Conservation (phyloP, 176 grass and related monocot species). For the Carex kokanica region DNA sequence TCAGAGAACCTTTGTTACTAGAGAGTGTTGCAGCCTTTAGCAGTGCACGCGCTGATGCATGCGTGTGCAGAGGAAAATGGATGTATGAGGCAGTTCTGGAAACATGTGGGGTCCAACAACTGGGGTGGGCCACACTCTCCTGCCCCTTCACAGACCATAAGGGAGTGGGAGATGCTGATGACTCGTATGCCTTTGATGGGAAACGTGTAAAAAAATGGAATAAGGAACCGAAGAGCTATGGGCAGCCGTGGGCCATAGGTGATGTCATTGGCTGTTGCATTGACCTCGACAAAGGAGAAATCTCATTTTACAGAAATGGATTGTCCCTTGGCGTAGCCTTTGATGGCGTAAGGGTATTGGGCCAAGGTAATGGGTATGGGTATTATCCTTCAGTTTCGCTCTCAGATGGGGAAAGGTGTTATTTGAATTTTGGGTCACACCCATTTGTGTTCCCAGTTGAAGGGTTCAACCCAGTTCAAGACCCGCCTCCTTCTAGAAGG, state of each 20-base stretch:
- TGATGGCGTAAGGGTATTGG: slow-evolving; percentile 37
- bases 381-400: slow-evolving; percentile 81
- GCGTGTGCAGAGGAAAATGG: slow-evolving; percentile 69
- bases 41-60: slow-evolving; percentile 59
- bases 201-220: slow-evolving; percentile 79
- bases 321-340: slow-evolving; percentile 70
- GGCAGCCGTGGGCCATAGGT: slow-evolving; percentile 64
- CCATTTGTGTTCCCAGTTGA: slow-evolving; percentile 67
- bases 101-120: slow-evolving; percentile 77
- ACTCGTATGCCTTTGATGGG: slow-evolving; percentile 86
- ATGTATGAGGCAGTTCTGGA: slow-evolving; percentile 85
- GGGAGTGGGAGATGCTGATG: slow-evolving; percentile 73
- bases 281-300: slow-evolving; percentile 55
- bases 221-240: slow-evolving; percentile 56
- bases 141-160: slow-evolving; percentile 68
- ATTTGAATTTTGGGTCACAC: slow-evolving; percentile 75
- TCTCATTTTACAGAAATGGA: slow-evolving; percentile 72
- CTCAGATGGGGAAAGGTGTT: slow-evolving; percentile 72
- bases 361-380: slow-evolving; percentile 31
- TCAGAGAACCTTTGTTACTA: slow-evolving; percentile 55
- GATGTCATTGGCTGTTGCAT: slow-evolving; percentile 89
- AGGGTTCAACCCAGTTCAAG: slow-evolving; percentile 66
- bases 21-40: slow-evolving; percentile 67
- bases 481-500: slow-evolving; percentile 39
- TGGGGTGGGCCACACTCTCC: slow-evolving; percentile 68